phyloP scores from a whole-genome alignment of 169 alveolate genomes.

The Toxoplasma gondii region DNA sequence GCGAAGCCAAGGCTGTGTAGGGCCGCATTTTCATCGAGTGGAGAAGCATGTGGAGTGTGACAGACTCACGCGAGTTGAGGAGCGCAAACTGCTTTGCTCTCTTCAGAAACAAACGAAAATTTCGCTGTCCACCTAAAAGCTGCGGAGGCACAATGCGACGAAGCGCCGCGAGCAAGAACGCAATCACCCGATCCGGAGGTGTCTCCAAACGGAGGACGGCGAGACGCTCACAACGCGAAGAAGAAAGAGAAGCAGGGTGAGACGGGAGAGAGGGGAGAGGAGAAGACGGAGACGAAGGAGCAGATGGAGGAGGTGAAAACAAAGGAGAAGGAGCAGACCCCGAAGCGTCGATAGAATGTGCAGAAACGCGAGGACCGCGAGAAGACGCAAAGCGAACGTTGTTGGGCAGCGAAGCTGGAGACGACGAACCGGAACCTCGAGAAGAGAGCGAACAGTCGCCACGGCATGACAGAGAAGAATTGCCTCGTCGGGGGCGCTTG shows the following conservation, averaged over 20 bases:
- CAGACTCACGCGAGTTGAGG: conserved; percentile 34
- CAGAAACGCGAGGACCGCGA: neutral
- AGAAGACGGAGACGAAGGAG: neutral
- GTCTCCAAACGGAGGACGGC: neutral
- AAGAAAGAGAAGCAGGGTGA: neutral
- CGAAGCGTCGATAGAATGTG: neutral
- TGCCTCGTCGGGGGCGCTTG: neutral
- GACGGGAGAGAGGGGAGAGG: neutral
- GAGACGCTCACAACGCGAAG: neutral
- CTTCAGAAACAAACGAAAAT: conserved; percentile 30
- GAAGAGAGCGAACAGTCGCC: too few relatives aligned
- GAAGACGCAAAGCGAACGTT: neutral
- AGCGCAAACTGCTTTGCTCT: conserved; percentile 54
- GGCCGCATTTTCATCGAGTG: conserved; percentile 50
- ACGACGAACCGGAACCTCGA: too few relatives aligned
- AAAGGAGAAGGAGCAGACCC: neutral
- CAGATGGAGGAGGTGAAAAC: neutral
- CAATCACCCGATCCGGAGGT: conserved; percentile 47
- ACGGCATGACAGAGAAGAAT: neutral
- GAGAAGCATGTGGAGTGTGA: conserved; percentile 47
- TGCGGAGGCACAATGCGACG: conserved; percentile 36
- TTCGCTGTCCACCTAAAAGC: conserved; percentile 35
- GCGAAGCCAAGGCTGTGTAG: neutral
- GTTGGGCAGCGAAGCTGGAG: neutral
- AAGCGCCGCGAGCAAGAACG: conserved; percentile 32